Conservation (phyloP, 2,329 filamentous ascomycete species). For the Botrytis fragariae region DNA sequence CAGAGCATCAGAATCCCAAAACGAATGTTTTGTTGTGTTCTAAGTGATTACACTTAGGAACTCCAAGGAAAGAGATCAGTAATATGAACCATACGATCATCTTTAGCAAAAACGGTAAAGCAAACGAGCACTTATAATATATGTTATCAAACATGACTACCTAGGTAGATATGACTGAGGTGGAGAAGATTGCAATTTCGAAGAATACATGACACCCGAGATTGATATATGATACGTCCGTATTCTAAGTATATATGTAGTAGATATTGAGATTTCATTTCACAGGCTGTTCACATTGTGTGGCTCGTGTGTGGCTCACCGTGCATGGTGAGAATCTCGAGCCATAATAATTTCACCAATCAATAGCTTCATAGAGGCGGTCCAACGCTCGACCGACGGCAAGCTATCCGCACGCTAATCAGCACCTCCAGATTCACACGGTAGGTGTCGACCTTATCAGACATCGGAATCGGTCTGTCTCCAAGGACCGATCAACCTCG, state of each 20-base stretch:
- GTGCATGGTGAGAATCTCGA: no score
- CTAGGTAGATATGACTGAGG: no score
- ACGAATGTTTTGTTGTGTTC: not conserved
- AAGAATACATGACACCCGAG: no score
- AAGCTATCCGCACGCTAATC: no score
- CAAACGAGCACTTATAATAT: not conserved
- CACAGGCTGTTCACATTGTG: not conserved
- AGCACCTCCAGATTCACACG: no score
- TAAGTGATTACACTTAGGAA: not conserved
- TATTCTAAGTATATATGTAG: not conserved
- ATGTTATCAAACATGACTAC: no score
- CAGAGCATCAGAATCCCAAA: not conserved
- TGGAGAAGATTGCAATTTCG: no score
- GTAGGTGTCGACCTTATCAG: not conserved
- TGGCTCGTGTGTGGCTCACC: no score
- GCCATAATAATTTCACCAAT: no score
- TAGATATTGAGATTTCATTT: not conserved
- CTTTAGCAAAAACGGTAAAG: not conserved
- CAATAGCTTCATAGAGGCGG: no score
- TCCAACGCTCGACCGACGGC: no score
- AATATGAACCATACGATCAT: not conserved
- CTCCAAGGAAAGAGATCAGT: not conserved
- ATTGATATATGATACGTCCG: no score
- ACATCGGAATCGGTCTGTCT: not conserved
- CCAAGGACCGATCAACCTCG: slow-evolving; percentile 1